A percentile compares a stretch with the other conserved stretches of the same genome.
These are phyloP conservation scores for Colletotrichum sp. DNA, from an alignment of 2,329 filamentous ascomycete species.

Conservation along the genomic window DNA sequence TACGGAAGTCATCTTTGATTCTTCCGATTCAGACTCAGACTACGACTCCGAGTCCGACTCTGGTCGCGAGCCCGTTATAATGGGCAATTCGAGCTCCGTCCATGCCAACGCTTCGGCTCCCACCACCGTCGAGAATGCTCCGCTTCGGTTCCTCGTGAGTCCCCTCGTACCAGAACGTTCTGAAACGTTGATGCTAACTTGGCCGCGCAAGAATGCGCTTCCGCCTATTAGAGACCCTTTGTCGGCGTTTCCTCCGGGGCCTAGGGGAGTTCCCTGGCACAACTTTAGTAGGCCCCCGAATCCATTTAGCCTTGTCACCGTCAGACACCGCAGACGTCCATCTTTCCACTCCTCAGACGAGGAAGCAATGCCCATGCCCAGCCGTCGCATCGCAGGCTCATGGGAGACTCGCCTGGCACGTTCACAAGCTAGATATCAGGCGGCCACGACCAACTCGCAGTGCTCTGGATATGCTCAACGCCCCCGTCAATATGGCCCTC, in stretches of 20 bases:
- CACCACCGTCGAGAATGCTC: accelerated
- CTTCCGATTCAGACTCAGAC: background rate
- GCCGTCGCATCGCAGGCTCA: background rate
- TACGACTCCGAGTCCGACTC: background rate
- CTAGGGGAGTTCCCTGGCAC: background rate
- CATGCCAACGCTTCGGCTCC: background rate
- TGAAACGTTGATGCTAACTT: background rate
- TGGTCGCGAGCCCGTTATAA: background rate
- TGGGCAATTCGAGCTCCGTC: background rate
- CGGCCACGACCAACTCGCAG: background rate
- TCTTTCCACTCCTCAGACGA: background rate
- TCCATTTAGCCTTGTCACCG: background rate
- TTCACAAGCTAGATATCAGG: background rate
- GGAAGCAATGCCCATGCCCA: background rate
- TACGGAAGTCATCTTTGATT: background rate
- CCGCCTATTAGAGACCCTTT: background rate
- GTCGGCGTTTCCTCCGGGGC: background rate
- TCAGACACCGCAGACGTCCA: background rate
- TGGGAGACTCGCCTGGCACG: background rate
- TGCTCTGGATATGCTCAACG: background rate
- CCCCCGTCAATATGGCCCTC: background rate
- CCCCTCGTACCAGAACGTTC: background rate
- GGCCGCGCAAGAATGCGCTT: background rate
- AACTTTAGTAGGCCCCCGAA: background rate
- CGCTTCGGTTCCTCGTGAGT: background rate